A percentile compares a stretch with the other conserved stretches of the same genome.
Evolutionary conservation across 2,329 filamentous ascomycete genomes (phyloP).

Genomic region (Phyllosticta citriasiana): DNA sequence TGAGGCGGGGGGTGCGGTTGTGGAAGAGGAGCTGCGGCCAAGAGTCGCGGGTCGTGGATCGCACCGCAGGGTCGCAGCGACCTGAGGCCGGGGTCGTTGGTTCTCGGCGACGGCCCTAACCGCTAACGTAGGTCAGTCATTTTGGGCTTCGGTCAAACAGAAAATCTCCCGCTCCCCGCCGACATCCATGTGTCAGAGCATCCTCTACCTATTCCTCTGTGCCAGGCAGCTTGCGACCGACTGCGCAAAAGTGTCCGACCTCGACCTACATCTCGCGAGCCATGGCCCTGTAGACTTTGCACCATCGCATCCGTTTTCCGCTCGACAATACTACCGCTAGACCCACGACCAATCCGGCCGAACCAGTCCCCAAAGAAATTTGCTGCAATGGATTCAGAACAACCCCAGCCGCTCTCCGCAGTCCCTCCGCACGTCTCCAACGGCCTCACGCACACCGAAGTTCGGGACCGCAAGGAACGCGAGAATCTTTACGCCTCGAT

Average conservation of each 20-base stretch:
- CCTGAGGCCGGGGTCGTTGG: too few relatives aligned
- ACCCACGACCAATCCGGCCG: slow-evolving; percentile 1
- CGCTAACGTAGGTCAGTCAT: background rate
- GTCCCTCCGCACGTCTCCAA: slow-evolving; percentile 49
- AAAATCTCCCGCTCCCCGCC: slow-evolving; percentile 2
- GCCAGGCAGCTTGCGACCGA: background rate
- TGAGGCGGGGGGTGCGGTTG: background rate
- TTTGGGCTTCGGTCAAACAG: background rate
- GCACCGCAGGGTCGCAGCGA: too few relatives aligned
- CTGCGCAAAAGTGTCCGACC: background rate
- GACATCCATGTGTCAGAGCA: slow-evolving; percentile 7
- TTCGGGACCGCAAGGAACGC: slow-evolving; percentile 41
- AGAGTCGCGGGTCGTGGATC: background rate
- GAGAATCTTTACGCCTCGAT: slow-evolving; percentile 51
- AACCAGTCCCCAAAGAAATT: slow-evolving; percentile 3
- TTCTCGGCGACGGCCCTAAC: background rate
- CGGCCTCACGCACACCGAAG: slow-evolving; percentile 41
- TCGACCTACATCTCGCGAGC: background rate
- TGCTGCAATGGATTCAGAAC: slow-evolving; percentile 35
- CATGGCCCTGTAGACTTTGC: background rate
- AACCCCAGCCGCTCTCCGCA: slow-evolving; percentile 39
- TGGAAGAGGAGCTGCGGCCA: background rate
- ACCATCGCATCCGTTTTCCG: background rate
- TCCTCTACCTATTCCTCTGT: background rate
- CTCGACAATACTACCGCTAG: background rate